phyloP scores from a whole-genome alignment of 371 early-diverging fungal genomes.

The Mortierella sp. region DNA sequence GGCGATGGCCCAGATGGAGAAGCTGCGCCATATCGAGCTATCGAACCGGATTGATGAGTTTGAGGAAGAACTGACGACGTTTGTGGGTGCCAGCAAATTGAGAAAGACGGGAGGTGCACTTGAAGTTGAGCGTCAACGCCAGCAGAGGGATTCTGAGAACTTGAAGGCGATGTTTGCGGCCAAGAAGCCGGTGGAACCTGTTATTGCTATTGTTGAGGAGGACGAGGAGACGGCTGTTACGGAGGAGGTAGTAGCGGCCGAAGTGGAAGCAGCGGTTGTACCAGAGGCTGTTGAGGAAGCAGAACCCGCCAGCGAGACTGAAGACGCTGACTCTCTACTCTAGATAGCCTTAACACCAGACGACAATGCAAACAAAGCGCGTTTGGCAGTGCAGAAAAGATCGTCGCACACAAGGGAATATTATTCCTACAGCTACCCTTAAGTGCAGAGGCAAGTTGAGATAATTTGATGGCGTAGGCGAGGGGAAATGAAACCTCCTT shows the following conservation, averaged over 20 bases:
- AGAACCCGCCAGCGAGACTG: background rate
- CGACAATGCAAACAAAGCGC: no score
- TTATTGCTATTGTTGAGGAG: background rate
- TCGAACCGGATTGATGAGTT: slow-evolving; percentile 77
- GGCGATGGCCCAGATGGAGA: slow-evolving; percentile 79
- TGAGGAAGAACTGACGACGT: slow-evolving; percentile 76
- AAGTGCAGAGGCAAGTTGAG: background rate
- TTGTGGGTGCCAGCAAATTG: slow-evolving; percentile 73
- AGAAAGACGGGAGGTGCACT: slow-evolving; percentile 80
- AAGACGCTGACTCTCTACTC: background rate
- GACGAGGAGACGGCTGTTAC: background rate
- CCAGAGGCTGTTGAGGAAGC: background rate
- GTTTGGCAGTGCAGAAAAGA: background rate
- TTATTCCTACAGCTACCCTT: background rate
- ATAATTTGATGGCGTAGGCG: background rate
- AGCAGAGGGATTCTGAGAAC: slow-evolving; percentile 71
- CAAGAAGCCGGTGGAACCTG: background rate
- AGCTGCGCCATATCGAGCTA: slow-evolving; percentile 74
- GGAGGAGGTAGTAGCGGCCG: background rate
- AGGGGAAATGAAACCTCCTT: background rate
- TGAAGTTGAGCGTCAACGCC: slow-evolving; percentile 74
- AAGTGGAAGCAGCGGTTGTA: background rate
- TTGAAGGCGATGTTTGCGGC: slow-evolving; percentile 69
- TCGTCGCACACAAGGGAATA: background rate
- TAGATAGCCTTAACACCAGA: background rate